Evolutionary conservation across 1,284 basidiomycete genomes (phyloP), one percentile per base, ranked within the genome.

Genomic region (Farysia itapuensis): DNA sequence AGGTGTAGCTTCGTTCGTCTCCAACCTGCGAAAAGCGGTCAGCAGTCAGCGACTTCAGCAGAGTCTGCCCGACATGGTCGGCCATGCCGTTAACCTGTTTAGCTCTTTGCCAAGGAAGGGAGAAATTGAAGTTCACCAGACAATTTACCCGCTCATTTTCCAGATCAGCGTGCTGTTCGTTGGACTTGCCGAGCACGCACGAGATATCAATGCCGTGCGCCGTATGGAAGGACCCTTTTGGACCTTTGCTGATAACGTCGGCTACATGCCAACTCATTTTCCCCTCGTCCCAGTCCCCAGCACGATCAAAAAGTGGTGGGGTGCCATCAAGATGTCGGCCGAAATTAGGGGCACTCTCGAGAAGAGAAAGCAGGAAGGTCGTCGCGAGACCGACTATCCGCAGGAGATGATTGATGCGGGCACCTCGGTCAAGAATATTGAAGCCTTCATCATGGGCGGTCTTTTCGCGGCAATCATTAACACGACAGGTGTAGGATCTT

Each of bases 401-500:
- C 54, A 56, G 22, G 46, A 50, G 16, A 52, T 67, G 50, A 45
- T 67, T 22, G 64, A 67, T 26, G 34, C 48, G 6, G 56, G 45
- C 11, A 35, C 43, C 5, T 38, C 39, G 2, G 25, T 36, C 4
- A 38, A 44, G 8, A 24, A 44, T 5, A 60, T 59, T 19, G 57
- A 59, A 22, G 56, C 51, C 14, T 64, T 60, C 18, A 39, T 64
- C 35, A 56, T 64, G 50, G 48, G 56, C 21, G 43, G 41, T 3
- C 42, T 67, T 3, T 67, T 67, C 35, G 64, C 64, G 8, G 59
- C 64, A 16, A 64, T 67, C 35, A 61, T 67, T 46, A 67, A 67
- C 52, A 56, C 64, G 24, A 64, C 64, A 3, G 60, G 56, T 2
- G 32, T 67, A 23, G 24, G 50, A 1, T 43, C 56, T 8, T 67